Evolutionary conservation across 2,329 filamentous ascomycete genomes (phyloP).

Genomic region (Hirsutella thompsonii): DNA sequence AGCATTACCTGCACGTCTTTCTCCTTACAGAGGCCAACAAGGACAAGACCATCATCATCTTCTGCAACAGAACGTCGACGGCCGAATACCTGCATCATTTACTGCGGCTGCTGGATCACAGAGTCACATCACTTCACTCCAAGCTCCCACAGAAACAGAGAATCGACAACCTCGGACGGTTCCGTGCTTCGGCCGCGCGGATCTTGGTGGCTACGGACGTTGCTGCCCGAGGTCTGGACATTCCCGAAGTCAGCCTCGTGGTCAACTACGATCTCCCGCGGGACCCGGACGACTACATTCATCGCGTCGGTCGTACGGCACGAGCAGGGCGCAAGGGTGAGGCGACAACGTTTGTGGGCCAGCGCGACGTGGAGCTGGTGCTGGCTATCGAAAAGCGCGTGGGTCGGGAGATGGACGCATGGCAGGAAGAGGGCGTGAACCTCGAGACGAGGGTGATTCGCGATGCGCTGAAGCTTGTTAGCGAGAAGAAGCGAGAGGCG

Average conservation of each 20-base stretch:
- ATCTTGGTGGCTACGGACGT: conserved; percentile 94
- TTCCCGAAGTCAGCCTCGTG: conserved; percentile 80
- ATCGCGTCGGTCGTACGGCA: conserved; percentile 88
- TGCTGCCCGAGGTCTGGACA: conserved; percentile 86
- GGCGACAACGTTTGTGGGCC: conserved; percentile 78
- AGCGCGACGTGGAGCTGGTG: conserved; percentile 85
- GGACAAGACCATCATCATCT: conserved; percentile 73
- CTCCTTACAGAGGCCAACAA: conserved; percentile 66
- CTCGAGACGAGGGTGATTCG: conserved; percentile 80
- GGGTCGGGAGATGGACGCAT: conserved; percentile 67
- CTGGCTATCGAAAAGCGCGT: conserved; percentile 80
- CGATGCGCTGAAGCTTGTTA: conserved; percentile 77
- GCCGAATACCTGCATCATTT: conserved; percentile 84
- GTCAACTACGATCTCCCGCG: conserved; percentile 93
- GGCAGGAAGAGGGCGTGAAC: conserved; percentile 84
- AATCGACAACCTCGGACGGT: conserved; percentile 77
- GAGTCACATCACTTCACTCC: conserved; percentile 85
- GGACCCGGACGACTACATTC: conserved; percentile 96
- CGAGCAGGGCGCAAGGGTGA: conserved; percentile 78
- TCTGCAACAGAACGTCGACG: conserved; percentile 84
- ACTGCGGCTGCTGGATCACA: conserved; percentile 72
- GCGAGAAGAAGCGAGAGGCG: conserved; percentile 92
- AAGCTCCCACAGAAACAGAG: conserved; percentile 74
- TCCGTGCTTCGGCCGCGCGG: conserved; percentile 77
- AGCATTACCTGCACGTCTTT: conserved; percentile 87